phyloP scores from a whole-genome alignment of 192 early-diverging fungal genomes.

The Backusella tuberculispora region DNA sequence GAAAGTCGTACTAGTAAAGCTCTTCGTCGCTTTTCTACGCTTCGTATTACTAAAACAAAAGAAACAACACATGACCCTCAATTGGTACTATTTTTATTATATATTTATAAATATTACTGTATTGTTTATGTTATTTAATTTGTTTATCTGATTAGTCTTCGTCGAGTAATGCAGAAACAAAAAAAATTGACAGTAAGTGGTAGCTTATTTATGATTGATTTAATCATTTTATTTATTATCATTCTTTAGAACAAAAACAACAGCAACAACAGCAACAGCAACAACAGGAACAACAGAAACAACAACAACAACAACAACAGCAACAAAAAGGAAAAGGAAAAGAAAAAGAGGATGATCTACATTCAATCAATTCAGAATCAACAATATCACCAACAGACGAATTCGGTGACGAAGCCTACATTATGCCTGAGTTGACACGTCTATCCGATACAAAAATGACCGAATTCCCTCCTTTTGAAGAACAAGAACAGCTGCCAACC shows the following conservation, averaged over 20 bases:
- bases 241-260: background rate
- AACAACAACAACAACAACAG: conserved; percentile 5
- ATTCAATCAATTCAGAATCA: conserved; percentile 16
- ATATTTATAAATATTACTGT: background rate
- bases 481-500: background rate
- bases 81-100: conserved; percentile 6
- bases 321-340: background rate
- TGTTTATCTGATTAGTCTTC: conserved; percentile 3
- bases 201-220: background rate
- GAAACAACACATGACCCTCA: background rate
- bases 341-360: conserved; percentile 6
- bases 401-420: background rate
- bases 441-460: conserved; percentile 1
- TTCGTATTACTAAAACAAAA: conserved; percentile 14
- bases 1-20: background rate
- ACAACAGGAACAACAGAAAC: background rate
- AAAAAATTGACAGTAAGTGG: background rate
- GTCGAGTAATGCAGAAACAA: background rate
- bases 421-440: conserved; percentile 12
- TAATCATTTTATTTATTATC: background rate
- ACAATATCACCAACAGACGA: background rate
- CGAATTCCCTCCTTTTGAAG: background rate
- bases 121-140: background rate
- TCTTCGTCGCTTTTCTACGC: conserved; percentile 7
- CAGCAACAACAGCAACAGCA: background rate